Evolutionary conservation across 1,284 basidiomycete species (phyloP).

Genomic region (Pyrrhoderma noxium): DNA sequence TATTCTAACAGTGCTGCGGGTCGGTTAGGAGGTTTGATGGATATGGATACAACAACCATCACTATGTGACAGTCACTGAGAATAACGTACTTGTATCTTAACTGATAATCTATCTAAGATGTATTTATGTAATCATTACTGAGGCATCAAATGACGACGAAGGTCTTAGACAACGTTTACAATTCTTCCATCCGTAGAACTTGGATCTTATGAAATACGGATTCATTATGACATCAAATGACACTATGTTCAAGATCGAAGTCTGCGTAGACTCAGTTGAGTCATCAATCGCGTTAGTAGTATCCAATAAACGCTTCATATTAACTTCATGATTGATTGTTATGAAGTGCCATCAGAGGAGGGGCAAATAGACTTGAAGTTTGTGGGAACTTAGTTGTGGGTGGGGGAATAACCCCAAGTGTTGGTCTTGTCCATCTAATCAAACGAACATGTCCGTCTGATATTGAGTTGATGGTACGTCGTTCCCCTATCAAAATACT

Average conservation of each 20-base stretch:
- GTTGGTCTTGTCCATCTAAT: slow-evolving; percentile 59
- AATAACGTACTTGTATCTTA: no score
- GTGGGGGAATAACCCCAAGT: slow-evolving; percentile 75
- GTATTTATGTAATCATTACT: no score
- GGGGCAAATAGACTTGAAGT: slow-evolving; percentile 73
- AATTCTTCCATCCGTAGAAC: neutral
- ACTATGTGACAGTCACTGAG: no score
- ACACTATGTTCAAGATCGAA: slow-evolving; percentile 41
- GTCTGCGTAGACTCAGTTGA: slow-evolving; percentile 76
- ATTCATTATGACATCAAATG: neutral
- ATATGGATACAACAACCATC: no score
- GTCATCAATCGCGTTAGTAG: slow-evolving; percentile 58
- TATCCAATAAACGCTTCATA: neutral
- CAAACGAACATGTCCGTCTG: slow-evolving; percentile 34
- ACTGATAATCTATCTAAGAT: no score
- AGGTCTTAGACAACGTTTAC: neutral
- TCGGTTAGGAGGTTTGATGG: no score
- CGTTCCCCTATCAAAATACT: neutral
- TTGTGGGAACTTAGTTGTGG: slow-evolving; percentile 63
- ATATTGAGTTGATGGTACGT: slow-evolving; percentile 60
- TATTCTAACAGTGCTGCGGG: no score
- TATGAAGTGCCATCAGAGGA: slow-evolving; percentile 50
- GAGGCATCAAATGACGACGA: no score
- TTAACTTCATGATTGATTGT: neutral
- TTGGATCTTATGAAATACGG: neutral